Conservation (phyloP, 257 asterid species). For the Solanum sitiens region DNA sequence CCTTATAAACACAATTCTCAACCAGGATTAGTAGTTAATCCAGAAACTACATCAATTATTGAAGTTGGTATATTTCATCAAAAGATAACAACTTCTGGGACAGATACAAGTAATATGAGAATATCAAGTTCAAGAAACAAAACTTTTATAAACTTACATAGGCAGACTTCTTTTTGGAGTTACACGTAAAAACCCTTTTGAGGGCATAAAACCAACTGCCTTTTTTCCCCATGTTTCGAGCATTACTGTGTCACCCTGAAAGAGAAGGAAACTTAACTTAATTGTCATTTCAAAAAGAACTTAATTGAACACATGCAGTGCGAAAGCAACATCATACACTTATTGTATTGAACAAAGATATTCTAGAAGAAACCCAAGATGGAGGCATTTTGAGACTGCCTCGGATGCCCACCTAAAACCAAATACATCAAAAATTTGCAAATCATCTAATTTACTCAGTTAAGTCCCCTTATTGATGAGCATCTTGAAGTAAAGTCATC, state of each 20-base stretch:
- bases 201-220: conserved; percentile 94
- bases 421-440: not conserved
- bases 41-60: not conserved
- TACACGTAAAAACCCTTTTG: conserved; percentile 61
- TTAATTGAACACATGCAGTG: not conserved
- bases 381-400: not conserved
- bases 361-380: not conserved
- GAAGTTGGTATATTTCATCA: not conserved
- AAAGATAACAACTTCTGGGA: too few species aligned
- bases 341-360: not conserved
- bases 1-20: not conserved
- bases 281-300: not conserved
- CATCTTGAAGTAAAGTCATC: not conserved
- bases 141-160: conserved; percentile 32
- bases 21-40: not conserved
- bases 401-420: not conserved
- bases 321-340: not conserved
- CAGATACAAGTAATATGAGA: not conserved
- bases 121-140: not conserved
- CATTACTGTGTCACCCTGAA: conserved; percentile 60
- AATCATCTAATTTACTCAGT: not conserved
- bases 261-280: not conserved
- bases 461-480: not conserved
- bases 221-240: conserved; percentile 86
- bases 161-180: conserved; percentile 52